Base-by-base conservation (phyloP, 2,329 filamentous ascomycete genomes). In the Phaeophleospora eucalypticola region DNA sequence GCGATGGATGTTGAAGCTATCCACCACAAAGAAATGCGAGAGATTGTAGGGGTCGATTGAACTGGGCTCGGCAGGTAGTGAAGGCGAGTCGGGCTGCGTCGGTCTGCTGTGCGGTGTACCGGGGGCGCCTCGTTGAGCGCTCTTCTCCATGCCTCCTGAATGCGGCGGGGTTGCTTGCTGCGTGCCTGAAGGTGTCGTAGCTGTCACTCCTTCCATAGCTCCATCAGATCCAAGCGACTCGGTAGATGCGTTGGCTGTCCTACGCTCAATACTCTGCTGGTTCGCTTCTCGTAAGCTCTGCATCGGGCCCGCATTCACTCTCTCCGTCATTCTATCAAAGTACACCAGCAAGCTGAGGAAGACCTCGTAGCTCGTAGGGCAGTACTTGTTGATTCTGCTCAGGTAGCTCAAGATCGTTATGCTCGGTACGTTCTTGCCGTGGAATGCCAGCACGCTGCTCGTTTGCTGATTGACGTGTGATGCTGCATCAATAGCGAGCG, bases 1-100 rank as follows among this genome's bases (percentile, higher is more conserved):
- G 45, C 93, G 84, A 66, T 98, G 93, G 54, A 98, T 97, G 70
- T 98, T 98, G 74, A 93, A 98, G 71, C 93, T 97, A 71, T 98
- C 93, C 9, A 97, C 93, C 34, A 97, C 91, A 65, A 98, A 97
- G 62, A 83, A 86, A 60, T 86, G 82, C 2, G 80, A 81, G 36
- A 84, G 70, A 45, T 74, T 75, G 47, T 79, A 74, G 1, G 67
- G 60, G 51, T 77, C 73, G 18, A 71, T 64, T 24, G 65, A 57
- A 18, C 67, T 61, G 6, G 65, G 63, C 46, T 58, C 56, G 3
- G 68, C 62, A 18, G 68, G 68, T 17, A 61, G 53, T 14, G 54
- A 51, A n/a, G 62, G 59, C 35, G 64, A 64, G 9, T 58, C 60
- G 4, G 57, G 55, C 35, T 61, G 56, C 9, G 58, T 61, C 18